phyloP scores from a whole-genome alignment of 495 filamentous ascomycete genomes.

The Neurospora sublineolata region DNA sequence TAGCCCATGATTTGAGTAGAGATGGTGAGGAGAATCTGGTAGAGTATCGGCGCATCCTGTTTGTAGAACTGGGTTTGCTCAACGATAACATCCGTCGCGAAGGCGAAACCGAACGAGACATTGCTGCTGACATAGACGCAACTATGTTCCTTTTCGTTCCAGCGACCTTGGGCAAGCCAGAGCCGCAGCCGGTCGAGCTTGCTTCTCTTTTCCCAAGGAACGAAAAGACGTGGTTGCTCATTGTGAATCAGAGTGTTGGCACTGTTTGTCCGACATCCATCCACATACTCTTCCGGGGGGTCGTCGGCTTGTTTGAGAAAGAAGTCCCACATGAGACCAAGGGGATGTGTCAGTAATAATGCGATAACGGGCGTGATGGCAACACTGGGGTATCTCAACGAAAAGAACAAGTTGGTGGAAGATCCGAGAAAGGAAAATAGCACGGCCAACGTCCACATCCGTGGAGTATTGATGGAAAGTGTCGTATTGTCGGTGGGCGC shows the following conservation, averaged over 20 bases:
- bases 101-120: slow-evolving; percentile 83
- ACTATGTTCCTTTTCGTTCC: slow-evolving; percentile 81
- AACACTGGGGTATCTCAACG: slow-evolving; percentile 74
- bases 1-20: slow-evolving; percentile 82
- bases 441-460: slow-evolving; percentile 73
- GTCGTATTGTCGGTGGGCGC: slow-evolving; percentile 57
- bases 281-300: slow-evolving; percentile 47
- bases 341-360: slow-evolving; percentile 66
- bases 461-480: slow-evolving; percentile 72
- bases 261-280: slow-evolving; percentile 31
- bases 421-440: slow-evolving; percentile 72
- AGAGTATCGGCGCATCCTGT: slow-evolving; percentile 59
- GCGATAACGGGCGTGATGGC: slow-evolving; percentile 78
- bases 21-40: slow-evolving; percentile 68
- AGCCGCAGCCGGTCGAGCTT: slow-evolving; percentile 39
- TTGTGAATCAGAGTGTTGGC: slow-evolving; percentile 9
- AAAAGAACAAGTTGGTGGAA: slow-evolving; percentile 75
- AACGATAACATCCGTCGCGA: slow-evolving; percentile 75
- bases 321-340: slow-evolving; percentile 68
- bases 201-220: slow-evolving; percentile 16
- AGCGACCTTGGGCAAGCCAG: slow-evolving; percentile 68
- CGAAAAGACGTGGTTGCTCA: slow-evolving; percentile 4
- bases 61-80: slow-evolving; percentile 83
- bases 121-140: slow-evolving; percentile 85
- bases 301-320: slow-evolving; percentile 51